Base-by-base conservation (phyloP, 2,329 filamentous ascomycete species). In the Cladosporium sp. region DNA sequence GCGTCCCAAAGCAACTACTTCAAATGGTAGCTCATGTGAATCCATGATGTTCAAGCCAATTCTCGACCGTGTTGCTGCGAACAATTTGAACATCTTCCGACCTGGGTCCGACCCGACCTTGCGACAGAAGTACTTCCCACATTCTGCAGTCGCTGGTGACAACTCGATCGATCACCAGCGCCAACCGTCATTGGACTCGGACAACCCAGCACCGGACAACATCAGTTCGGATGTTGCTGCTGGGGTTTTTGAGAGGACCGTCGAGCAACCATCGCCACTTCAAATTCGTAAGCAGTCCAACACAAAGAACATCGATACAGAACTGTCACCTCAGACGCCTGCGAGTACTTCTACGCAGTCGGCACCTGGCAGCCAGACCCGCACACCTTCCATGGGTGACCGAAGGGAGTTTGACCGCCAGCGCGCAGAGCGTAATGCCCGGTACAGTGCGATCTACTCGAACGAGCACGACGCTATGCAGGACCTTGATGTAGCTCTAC, bases 391-490 rank as follows among this genome's bases (percentile, higher is more conserved):
- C 32, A 68, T 67, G 63, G 66, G 67, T 15, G 61, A 63, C 40
- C 59, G 60, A 2, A 44, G 62, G 25, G 53, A 61, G 3, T 65
- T 65, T 39, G 65, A 66, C n/a, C 52, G 62, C 42, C 61, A 61
- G 51, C 58, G 65, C n/a, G 66, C 67, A 7, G 58, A 63, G n/a
- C 61, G 66, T 36, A 63, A 67, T 40, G 62, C 61, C 56, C 62
- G 66, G 15, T 68, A 68, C 59, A 67, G 66, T 34, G 64, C 65
- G 10, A 51, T 69, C 20, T 48, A 52, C 12, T 40, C 25, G 12
- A 24, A 35, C 17, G 36, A 9, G 6, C 40, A 34, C 28, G 13
- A 9, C 25, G n/a, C 19, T 15, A 22, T 47, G 15, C 4, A 6
- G 13, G 20, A 54, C 17, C 8, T 15, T 2, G 22, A 37, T 20